Conservation (phyloP, 805 yeast species). For the Priceomyces carsonii region DNA sequence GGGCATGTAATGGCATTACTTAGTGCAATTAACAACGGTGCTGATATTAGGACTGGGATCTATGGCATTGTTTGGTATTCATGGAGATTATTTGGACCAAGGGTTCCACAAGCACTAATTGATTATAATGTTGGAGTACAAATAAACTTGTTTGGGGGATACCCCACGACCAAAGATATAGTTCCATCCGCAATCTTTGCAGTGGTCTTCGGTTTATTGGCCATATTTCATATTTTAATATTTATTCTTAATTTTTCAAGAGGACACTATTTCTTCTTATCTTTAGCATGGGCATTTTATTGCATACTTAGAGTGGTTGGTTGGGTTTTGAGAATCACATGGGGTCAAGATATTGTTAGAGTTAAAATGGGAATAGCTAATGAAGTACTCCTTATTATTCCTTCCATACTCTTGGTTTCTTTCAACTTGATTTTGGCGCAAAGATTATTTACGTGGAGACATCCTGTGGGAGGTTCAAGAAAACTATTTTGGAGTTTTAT, state of each 20-base stretch:
- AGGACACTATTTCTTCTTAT: constrained; percentile 61
- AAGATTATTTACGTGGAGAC: constrained; percentile 75
- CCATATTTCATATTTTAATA: constrained; percentile 46
- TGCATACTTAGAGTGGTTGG: constrained; percentile 57
- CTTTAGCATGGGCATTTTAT: constrained; percentile 55
- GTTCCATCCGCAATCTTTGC: constrained; percentile 63
- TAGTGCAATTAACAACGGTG: constrained; percentile 20
- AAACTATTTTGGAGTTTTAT: constrained; percentile 51
- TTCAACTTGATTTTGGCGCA: constrained; percentile 67
- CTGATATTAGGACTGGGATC: constrained; percentile 32
- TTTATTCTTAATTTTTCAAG: constrained; percentile 49
- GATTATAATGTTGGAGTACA: constrained; percentile 40
- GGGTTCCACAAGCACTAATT: constrained; percentile 42
- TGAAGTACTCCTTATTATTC: constrained; percentile 55
- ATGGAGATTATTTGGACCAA: constrained; percentile 10
- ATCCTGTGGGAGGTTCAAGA: constrained; percentile 66
- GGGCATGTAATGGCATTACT: constrained; percentile 25
- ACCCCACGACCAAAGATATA: constrained; percentile 52
- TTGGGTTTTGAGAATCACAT: constrained; percentile 54
- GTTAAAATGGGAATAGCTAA: constrained; percentile 55
- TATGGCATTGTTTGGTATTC: constrained; percentile 27
- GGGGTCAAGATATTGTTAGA: constrained; percentile 53
- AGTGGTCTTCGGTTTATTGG: constrained; percentile 51
- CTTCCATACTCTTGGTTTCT: constrained; percentile 57
- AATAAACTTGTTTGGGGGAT: constrained; percentile 60